Evolutionary conservation across 1,284 basidiomycete species (phyloP).

Genomic region (Rhodotorula mucilaginosa): DNA sequence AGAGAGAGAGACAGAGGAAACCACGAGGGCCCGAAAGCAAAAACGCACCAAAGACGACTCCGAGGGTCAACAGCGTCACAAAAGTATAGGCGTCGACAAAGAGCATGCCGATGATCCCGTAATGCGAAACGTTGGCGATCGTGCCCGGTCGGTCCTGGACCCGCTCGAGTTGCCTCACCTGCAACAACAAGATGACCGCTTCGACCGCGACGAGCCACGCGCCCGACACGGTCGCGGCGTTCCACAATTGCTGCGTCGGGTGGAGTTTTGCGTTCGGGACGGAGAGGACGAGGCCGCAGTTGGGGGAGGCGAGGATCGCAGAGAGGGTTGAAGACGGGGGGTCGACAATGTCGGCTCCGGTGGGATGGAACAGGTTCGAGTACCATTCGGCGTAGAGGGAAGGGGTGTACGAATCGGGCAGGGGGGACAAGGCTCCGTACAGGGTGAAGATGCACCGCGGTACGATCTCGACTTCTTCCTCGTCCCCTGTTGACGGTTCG

Average conservation of each 20-base stretch:
- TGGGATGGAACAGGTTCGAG: slow-evolving; percentile 41
- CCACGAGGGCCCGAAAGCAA: background rate
- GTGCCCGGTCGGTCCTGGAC: slow-evolving; percentile 31
- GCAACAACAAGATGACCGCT: slow-evolving; percentile 40
- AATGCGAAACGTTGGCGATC: slow-evolving; percentile 34
- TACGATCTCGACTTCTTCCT: slow-evolving; percentile 1
- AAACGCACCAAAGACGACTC: slow-evolving; percentile 35
- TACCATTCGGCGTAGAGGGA: slow-evolving; percentile 44
- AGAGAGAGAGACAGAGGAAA: too few relatives aligned
- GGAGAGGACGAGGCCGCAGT: slow-evolving; percentile 46
- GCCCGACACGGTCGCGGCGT: slow-evolving; percentile 42
- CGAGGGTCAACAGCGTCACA: slow-evolving; percentile 40
- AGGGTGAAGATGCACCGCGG: slow-evolving; percentile 46
- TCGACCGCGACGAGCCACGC: slow-evolving; percentile 43
- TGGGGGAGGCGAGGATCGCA: slow-evolving; percentile 44
- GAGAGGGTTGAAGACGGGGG: slow-evolving; percentile 40
- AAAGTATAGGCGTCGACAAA: slow-evolving; percentile 45
- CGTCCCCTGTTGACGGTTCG: too few relatives aligned
- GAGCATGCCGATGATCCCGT: slow-evolving; percentile 17
- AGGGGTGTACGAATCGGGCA: slow-evolving; percentile 29
- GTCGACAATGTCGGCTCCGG: slow-evolving; percentile 41
- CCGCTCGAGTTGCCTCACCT: slow-evolving; percentile 48
- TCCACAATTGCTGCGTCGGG: slow-evolving; percentile 43
- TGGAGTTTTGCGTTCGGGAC: slow-evolving; percentile 24
- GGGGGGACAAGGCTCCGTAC: slow-evolving; percentile 45